phyloP scores from a whole-genome alignment of 176 grass and related monocot genomes.

The Eragrostis curvula region DNA sequence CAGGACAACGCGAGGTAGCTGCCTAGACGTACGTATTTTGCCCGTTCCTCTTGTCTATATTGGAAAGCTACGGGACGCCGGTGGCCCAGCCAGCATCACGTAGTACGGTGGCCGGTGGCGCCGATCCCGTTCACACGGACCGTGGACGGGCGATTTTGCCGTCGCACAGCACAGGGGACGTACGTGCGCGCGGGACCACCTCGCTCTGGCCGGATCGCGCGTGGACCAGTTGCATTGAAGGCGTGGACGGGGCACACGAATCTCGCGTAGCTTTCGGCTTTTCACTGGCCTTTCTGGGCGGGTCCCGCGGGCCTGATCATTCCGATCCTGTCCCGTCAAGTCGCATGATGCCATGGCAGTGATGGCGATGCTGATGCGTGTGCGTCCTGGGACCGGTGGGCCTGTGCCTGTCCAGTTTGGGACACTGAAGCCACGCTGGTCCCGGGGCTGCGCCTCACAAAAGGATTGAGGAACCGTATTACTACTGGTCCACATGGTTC shows the following conservation, averaged over 20 bases:
- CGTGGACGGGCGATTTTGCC: neutral
- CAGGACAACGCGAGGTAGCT: too few species aligned
- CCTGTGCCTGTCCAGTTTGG: neutral
- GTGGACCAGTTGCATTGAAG: slow-evolving; percentile 2
- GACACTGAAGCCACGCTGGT: neutral
- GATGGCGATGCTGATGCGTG: slow-evolving; percentile 16
- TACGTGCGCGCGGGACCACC: too few species aligned
- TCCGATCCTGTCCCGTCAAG: slow-evolving; percentile 10
- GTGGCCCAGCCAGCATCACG: neutral
- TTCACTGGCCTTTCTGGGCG: neutral
- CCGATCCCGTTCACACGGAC: neutral
- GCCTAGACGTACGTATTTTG: neutral
- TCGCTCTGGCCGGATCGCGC: neutral
- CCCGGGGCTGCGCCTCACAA: too few species aligned
- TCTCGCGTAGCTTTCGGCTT: slow-evolving; percentile 11
- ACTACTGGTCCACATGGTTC: neutral
- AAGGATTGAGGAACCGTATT: neutral
- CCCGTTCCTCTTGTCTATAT: neutral
- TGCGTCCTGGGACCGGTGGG: neutral
- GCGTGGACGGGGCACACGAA: neutral
- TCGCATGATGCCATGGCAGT: neutral
- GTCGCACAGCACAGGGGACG: neutral
- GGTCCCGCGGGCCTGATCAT: neutral
- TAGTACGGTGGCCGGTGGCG: neutral
- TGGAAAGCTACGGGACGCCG: neutral